Base-by-base conservation (phyloP, 805 yeast species). In the Tetrapisispora nanseiensis region DNA sequence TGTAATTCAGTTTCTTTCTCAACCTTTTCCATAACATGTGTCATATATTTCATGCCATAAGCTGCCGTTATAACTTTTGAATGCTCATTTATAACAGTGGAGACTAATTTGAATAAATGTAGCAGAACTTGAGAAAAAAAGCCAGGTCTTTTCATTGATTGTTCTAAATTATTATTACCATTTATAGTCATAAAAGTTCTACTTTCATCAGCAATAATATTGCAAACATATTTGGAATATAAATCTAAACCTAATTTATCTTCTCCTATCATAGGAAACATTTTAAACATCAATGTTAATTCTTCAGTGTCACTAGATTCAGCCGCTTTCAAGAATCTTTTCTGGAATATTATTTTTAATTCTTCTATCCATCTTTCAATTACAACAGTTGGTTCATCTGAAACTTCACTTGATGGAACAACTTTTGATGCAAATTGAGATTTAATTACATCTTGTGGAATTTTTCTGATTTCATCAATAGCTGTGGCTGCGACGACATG, bases 1-100 rank as follows among this genome's bases (percentile, higher is more conserved):
- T 92, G 98, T n/a, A 89, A 70, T 56, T 92, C 98, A 24, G 92
- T 80, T 56, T 92, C 98, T 39, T 75, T 68, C 62, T 90, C 95
- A 26, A 92, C 80, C 39, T 75, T 75, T 16, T 74, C 76, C 51
- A 89, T 71, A 9, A 90, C 87, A 27, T 71, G 71, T 3, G 72
- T 64, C 69, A 89, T 78, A 13, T 80, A 78, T 9, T 64, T 48
- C 4, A 50, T 46, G 16, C 90, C 95, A 56, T 92, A 92, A 56
- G 80, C 82, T 38, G 70, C 71, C 33, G 72, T 74, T 22, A 92
- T 86, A 31, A 92, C 73, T 10, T 80, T 81, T 0, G 92, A 76
- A 58, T 92, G 97, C 55, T 87, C 96, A 35, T 80, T 78, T 19
- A 92, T 72, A 62, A 92, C 86, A 38, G 77, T 74, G 1, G 96